Evolutionary conservation across 2,329 filamentous ascomycete species (phyloP), one percentile per base, ranked within the genome.

Genomic region (Ceratocystis alfenasii): DNA sequence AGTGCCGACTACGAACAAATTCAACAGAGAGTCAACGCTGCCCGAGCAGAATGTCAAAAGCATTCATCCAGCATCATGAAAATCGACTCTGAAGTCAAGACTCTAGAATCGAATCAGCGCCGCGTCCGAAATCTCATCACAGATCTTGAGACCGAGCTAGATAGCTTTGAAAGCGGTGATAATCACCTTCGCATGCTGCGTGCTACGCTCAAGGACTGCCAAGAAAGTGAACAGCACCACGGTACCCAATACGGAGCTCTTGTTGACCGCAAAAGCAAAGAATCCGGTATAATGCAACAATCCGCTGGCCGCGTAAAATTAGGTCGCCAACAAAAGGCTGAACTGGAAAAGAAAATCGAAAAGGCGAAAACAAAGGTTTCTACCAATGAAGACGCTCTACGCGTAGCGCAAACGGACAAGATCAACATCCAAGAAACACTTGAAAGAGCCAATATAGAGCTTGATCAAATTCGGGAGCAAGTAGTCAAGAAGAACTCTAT

Each of bases 131-230:
- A 71, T 64, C 67, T 53, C 10, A 79, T 88, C 6, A 77, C 80
- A 65, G 69, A 74, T 67, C 71, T 81, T 60, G 71, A 82, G 41
- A 82, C 84, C 65, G 83, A 84, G 57, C 79, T 95, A 48, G 85
- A 90, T 68, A 80, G 77, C 30, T 83, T 83, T 60, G 82, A 88
- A 68, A 86, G 87, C 2, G 83, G 85, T 65, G 89, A 90, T 71
- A 86, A 83, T 62, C 80, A 81, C 64, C 76, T 93, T 0, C 81
- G 85, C 59, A 76, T 76, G 12, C 76, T 90, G 1, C 81, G 81
- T 65, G 74, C 77, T 17, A 78, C 83, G 61, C 79, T 95, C 0
- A 75, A 78, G 66, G 82, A 85, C 6, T 73, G 74, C 2, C 74
- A 80, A 68, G 74, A 75, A 12, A 72, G 77, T 50, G 72, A 76